A percentile compares a stretch with the other conserved stretches of the same genome.
phyloP scores from a whole-genome alignment of 1,139 yeast genomes.

The Saccharomyces pastorianus region DNA sequence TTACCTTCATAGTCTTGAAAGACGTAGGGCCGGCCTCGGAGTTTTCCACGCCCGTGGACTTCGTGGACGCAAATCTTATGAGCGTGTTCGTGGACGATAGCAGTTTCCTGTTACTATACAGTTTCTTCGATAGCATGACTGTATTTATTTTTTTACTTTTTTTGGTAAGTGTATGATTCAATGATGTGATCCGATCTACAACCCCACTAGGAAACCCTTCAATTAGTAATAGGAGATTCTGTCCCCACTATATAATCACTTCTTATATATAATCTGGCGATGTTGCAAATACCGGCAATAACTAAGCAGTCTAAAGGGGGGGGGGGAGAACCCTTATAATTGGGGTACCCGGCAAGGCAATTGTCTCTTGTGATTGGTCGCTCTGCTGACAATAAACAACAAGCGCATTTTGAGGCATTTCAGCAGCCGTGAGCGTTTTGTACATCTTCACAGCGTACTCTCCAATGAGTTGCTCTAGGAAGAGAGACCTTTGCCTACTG shows the following conservation, averaged over 20 bases:
- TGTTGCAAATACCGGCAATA: background rate
- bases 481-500: background rate
- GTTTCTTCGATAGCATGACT: background rate
- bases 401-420: background rate
- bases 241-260: background rate
- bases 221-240: background rate
- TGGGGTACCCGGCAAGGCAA: background rate
- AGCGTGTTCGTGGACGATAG: background rate
- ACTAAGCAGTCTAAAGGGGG: background rate
- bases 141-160: background rate
- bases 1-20: conserved; percentile 35
- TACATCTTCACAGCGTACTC: background rate
- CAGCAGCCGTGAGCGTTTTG: background rate
- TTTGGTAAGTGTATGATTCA: background rate
- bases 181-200: background rate
- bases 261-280: background rate
- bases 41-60: conserved; percentile 8
- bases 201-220: background rate
- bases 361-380: background rate
- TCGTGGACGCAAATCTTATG: conserved; percentile 1
- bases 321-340: background rate
- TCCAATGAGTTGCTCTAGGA: background rate
- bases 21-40: conserved; percentile 33
- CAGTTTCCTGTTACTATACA: background rate
- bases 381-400: background rate